Conservation (phyloP, 1,284 basidiomycete species). For the Austroboletus niveus region DNA sequence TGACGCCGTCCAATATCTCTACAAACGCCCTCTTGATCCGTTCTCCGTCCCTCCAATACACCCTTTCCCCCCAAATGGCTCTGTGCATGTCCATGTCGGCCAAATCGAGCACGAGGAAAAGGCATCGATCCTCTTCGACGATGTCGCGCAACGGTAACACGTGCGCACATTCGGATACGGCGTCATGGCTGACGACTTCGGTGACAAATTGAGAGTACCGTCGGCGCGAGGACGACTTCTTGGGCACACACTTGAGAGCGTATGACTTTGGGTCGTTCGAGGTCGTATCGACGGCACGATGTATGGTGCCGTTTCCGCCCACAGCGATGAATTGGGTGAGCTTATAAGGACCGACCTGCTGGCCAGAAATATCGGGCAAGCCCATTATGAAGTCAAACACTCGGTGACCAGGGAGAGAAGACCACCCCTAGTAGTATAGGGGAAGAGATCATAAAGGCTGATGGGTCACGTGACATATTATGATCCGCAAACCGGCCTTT, state of each 20-base stretch:
- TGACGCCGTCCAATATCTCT: conserved; percentile 77
- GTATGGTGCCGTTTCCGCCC: not conserved
- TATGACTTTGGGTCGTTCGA: not conserved
- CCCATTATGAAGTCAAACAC: too few relatives aligned
- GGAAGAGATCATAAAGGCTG: too few relatives aligned
- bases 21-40: conserved; percentile 65
- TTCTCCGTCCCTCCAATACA: conserved; percentile 47
- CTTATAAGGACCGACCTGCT: too few relatives aligned
- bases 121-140: conserved; percentile 48
- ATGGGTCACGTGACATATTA: too few relatives aligned
- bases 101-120: conserved; percentile 60
- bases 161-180: conserved; percentile 47
- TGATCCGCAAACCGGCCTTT: too few relatives aligned
- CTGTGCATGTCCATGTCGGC: conserved; percentile 58
- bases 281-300: not conserved
- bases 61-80: conserved; percentile 44
- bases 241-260: not conserved
- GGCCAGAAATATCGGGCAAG: too few relatives aligned
- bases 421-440: too few relatives aligned
- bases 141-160: conserved; percentile 54
- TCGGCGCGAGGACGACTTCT: not conserved
- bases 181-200: conserved; percentile 48
- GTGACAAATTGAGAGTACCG: not conserved
- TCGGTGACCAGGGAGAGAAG: too few relatives aligned
- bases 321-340: too few relatives aligned